Evolutionary conservation across 805 yeast genomes (phyloP).

Genomic region (Hanseniaspora hatyaiensis): DNA sequence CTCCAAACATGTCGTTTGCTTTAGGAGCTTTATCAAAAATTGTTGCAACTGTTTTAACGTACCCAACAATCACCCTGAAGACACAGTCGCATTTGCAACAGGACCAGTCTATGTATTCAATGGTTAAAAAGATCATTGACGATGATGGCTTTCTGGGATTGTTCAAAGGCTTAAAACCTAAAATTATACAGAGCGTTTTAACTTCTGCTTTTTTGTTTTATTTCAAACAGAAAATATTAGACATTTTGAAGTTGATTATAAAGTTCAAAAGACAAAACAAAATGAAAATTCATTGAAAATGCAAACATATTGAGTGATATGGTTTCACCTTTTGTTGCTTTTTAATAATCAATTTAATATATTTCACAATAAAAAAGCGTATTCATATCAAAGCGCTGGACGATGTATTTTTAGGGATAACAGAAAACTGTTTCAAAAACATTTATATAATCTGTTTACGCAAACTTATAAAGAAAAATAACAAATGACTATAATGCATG

Average conservation of each 20-base stretch:
- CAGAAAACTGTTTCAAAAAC: too few species aligned
- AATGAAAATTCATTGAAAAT: not conserved
- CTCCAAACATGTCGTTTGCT: constrained; percentile 67
- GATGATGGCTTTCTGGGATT: constrained; percentile 65
- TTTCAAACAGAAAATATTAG: constrained; percentile 74
- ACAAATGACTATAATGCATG: too few species aligned
- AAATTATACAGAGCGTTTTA: constrained; percentile 68
- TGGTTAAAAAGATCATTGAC: constrained; percentile 46
- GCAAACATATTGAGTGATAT: too few species aligned
- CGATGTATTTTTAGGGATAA: too few species aligned
- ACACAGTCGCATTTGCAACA: constrained; percentile 71
- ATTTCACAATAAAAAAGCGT: constrained; percentile 9
- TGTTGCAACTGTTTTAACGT: constrained; percentile 77
- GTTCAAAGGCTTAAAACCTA: constrained; percentile 70
- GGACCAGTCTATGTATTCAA: constrained; percentile 33
- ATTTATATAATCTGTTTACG: too few species aligned
- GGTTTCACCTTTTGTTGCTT: too few species aligned
- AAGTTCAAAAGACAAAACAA: not conserved
- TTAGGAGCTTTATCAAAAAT: constrained; percentile 85
- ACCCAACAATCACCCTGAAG: constrained; percentile 84
- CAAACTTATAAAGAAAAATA: too few species aligned
- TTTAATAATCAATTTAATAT: too few species aligned
- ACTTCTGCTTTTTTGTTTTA: constrained; percentile 85
- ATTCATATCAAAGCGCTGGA: too few species aligned
- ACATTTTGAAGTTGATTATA: constrained; percentile 1